These are phyloP conservation scores for Powellomyces hirtus DNA, from an alignment of 192 early-diverging fungal species.

Conservation along the genomic window DNA sequence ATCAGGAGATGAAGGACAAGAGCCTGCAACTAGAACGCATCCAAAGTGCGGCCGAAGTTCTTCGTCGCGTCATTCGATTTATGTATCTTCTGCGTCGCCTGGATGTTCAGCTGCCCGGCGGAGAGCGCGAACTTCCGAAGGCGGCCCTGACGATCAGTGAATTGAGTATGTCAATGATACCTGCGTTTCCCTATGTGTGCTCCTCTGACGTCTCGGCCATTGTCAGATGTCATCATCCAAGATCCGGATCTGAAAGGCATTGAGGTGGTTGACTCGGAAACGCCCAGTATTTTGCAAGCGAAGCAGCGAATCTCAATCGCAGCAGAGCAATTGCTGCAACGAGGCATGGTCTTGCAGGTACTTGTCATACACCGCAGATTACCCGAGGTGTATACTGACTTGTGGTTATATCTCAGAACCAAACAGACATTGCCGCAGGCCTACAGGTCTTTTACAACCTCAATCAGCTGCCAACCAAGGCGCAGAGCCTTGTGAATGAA, in stretches of 20 bases:
- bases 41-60: constrained; percentile 57
- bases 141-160: constrained; percentile 60
- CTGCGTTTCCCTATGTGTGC: background rate
- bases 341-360: constrained; percentile 38
- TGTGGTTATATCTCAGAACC: too few relatives aligned
- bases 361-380: too few relatives aligned
- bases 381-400: too few relatives aligned
- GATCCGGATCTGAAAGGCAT: constrained; percentile 67
- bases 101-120: constrained; percentile 51
- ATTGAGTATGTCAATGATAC: constrained; percentile 41
- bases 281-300: constrained; percentile 43
- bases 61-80: constrained; percentile 61
- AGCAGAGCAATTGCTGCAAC: constrained; percentile 41
- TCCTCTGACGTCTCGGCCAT: background rate
- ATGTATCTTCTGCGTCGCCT: constrained; percentile 59
- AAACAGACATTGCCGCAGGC: constrained; percentile 43
- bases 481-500: constrained; percentile 28
- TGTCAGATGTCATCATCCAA: constrained; percentile 46
- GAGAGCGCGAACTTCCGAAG: constrained; percentile 46
- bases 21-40: constrained; percentile 63
- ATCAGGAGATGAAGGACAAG: constrained; percentile 58
- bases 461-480: constrained; percentile 26
- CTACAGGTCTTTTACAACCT: constrained; percentile 50
- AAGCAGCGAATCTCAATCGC: constrained; percentile 43
- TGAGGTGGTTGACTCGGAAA: constrained; percentile 58